Conservation (phyloP, 2,329 filamentous ascomycete species). For the Hypoxylon sp. region DNA sequence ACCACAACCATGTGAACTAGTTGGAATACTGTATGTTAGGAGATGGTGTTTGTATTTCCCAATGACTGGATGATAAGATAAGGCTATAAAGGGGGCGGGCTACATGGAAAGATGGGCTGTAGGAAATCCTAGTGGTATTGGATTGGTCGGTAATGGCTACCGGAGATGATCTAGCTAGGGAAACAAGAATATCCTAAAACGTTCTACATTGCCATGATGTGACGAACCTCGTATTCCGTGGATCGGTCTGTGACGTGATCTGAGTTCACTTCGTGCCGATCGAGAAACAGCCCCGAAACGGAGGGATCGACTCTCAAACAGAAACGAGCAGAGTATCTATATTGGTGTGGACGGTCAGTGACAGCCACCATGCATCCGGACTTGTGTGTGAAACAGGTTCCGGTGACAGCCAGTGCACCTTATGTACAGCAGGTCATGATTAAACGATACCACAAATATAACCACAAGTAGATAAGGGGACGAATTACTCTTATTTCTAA, state of each 20-base stretch:
- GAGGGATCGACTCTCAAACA: conserved; percentile 29
- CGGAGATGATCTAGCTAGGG: conserved; percentile 37
- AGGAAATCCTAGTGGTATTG: conserved; percentile 14
- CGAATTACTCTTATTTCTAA: not conserved
- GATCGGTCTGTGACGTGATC: conserved; percentile 7
- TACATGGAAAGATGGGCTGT: conserved; percentile 8
- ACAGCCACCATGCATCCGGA: conserved; percentile 7
- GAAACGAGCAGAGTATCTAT: conserved; percentile 10
- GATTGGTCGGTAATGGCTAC: conserved; percentile 34
- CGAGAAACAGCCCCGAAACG: conserved; percentile 21
- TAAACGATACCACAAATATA: not conserved
- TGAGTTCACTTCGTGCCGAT: conserved; percentile 1
- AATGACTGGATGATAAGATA: conserved; percentile 40
- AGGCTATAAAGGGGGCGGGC: conserved; percentile 21
- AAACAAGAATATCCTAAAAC: conserved; percentile 26
- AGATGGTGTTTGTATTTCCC: conserved; percentile 22
- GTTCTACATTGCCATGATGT: conserved; percentile 11
- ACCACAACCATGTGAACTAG: conserved; percentile 28
- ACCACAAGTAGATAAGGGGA: not conserved
- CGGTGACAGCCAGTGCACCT: not conserved
- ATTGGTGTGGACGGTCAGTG: not conserved
- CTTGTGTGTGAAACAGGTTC: conserved; percentile 34
- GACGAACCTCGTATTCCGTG: conserved; percentile 3
- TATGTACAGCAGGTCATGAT: not conserved
- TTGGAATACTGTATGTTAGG: conserved; percentile 32